Percentiles rank a stretch among this genome's conserved stretches.
Evolutionary conservation across 345 rosid genomes (phyloP).

Genomic region (Salix arbutifolia): DNA sequence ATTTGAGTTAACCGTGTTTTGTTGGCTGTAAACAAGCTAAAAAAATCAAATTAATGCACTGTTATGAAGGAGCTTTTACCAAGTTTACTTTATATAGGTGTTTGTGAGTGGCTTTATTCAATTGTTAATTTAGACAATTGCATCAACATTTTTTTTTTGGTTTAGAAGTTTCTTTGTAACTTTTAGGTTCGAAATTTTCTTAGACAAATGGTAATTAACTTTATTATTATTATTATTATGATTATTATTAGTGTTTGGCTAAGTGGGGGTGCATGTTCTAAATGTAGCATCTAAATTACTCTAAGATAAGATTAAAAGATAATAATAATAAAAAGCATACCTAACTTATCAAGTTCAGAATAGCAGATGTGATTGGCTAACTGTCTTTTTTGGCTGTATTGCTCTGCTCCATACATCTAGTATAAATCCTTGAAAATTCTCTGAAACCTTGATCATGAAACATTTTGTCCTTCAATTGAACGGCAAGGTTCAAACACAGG

Average conservation of each 20-base stretch:
- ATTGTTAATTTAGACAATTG: neutral
- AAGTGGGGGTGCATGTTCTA: neutral
- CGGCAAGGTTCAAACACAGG: neutral
- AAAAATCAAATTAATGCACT: neutral
- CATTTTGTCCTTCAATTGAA: neutral
- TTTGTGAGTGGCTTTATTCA: neutral
- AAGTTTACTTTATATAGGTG: neutral
- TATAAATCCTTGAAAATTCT: neutral
- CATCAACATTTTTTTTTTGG: neutral
- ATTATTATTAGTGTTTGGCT: neutral
- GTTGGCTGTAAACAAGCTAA: neutral
- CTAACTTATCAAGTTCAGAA: neutral
- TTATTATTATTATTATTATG: too few species aligned
- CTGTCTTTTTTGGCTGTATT: neutral
- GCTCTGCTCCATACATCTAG: neutral
- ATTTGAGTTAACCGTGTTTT: neutral
- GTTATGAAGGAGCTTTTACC: neutral
- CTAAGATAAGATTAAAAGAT: neutral
- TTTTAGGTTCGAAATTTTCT: conserved; percentile 6
- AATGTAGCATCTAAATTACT: neutral
- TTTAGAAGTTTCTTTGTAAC: neutral
- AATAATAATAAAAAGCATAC: neutral
- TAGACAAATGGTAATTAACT: neutral
- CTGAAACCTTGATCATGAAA: neutral
- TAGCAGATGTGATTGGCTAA: neutral